Evolutionary conservation across 352 stramenopile species (phyloP), one percentile per base, ranked within the genome.

Genomic region (Halophytophthora batemanensis): DNA sequence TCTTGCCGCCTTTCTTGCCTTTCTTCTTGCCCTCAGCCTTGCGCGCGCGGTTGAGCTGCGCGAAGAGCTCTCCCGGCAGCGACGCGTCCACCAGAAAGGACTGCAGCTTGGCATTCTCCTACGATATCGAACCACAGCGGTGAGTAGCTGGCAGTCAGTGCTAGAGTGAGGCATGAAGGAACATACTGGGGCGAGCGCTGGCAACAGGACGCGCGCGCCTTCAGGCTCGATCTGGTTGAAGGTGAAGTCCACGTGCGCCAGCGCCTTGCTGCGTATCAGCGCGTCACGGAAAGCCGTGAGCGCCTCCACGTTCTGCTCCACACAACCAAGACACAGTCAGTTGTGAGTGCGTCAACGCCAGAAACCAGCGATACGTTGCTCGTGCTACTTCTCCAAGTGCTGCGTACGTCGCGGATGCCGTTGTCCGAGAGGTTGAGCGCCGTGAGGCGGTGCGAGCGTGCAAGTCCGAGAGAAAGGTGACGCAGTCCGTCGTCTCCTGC

Each of bases 11-110:
- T 62, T 89, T 91, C 56, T 90, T 90, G 33, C 77, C 74, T 50
- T 87, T 90, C 67, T 90, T 88, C 57, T 89, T 93, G 38, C 71
- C 59, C 19, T 90, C 82, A 40, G 69, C 67, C 40, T 88, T 89
- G 15, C 75, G 65, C 11, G 77, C 65, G 22, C 79, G 77, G 53
- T 93, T 87, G 10, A 93, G 69, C 43, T 82, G 66, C n/a, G 64
- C 53, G 33, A 93, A 93, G 8, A 93, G 41, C 17, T 89, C 74
- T 7, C 64, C 65, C 2, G 80, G 82, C 17, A 91, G 66, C 17
- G 80, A 89, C 8, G 82, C 64, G 19, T 93, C 82, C 2, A 93
- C 82, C 54, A 85, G 68, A 53, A 93, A 93, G 2, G 71, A 87
- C 43, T 76, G 56, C 23, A 90, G 45, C 55, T 89, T 88, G 31